These are phyloP conservation scores for Hymenotorrendiella dingleyae DNA, from an alignment of 2,329 filamentous ascomycete genomes.

Conservation along the genomic window DNA sequence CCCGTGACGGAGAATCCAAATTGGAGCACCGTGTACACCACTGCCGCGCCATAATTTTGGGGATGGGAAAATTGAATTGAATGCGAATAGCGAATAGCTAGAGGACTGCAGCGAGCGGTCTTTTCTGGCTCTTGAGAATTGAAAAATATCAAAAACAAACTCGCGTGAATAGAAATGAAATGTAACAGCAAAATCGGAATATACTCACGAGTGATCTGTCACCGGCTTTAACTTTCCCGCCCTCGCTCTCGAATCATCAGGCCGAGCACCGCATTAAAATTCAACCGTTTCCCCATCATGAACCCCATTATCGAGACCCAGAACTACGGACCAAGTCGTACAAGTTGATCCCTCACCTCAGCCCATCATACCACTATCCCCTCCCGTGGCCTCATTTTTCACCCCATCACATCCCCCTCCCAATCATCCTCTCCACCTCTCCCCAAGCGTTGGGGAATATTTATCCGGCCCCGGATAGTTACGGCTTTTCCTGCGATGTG, in stretches of 20 bases:
- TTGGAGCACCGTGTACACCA: conserved; percentile 4
- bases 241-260: background rate
- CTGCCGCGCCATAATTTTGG: background rate
- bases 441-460: background rate
- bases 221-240: background rate
- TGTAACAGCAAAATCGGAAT: background rate
- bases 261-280: background rate
- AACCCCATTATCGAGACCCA: background rate
- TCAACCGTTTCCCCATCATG: background rate
- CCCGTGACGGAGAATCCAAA: background rate
- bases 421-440: too few species aligned
- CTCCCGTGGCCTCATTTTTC: background rate
- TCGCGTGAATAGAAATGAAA: background rate
- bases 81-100: background rate
- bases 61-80: background rate
- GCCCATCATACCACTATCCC: background rate
- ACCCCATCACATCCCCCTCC: too few species aligned
- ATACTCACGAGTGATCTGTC: background rate
- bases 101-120: background rate
- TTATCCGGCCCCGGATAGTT: conserved; percentile 6
- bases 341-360: background rate
- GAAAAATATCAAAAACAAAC: too few species aligned
- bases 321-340: background rate
- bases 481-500: conserved; percentile 7
- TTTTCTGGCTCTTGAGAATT: background rate